Evolutionary conservation across 345 rosid genomes (phyloP).

Genomic region (Eucalyptus pauciflora): DNA sequence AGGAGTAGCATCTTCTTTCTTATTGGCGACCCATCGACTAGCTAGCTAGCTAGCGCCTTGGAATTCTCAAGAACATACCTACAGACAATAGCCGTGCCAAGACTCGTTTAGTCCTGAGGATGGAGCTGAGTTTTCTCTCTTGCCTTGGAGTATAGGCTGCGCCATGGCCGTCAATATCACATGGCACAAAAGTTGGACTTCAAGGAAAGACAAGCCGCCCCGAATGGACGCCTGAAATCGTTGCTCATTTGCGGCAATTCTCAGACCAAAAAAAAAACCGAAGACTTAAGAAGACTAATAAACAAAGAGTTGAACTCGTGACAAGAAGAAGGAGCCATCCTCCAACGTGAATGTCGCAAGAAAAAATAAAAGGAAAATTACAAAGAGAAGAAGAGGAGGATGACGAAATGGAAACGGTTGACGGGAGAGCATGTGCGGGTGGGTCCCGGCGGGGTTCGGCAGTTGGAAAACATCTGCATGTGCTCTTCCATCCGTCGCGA

Average conservation of each 20-base stretch:
- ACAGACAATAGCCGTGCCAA: not conserved
- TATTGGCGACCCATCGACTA: not conserved
- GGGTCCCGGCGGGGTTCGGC: slow-evolving; percentile 8
- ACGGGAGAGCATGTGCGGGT: slow-evolving; percentile 28
- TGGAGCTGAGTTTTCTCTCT: not conserved
- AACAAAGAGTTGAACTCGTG: not conserved
- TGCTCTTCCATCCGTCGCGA: slow-evolving; percentile 21
- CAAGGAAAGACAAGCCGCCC: not conserved
- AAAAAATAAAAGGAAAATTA: not conserved
- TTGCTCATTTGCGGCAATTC: not conserved
- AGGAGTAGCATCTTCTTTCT: not conserved
- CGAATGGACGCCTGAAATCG: not conserved
- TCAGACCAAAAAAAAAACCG: not conserved
- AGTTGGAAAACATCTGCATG: slow-evolving; percentile 58
- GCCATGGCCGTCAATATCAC: not conserved
- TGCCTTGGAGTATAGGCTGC: not conserved
- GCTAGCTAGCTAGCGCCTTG: not conserved
- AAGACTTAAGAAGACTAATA: not conserved
- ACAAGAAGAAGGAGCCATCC: not conserved
- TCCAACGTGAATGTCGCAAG: not conserved
- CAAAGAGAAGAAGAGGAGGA: not conserved
- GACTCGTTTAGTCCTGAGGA: not conserved
- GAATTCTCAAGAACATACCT: not conserved
- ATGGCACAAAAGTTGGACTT: not conserved
- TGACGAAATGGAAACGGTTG: slow-evolving; percentile 32